These are phyloP conservation scores for Cytospora paraplurivora DNA, from an alignment of 2,329 filamentous ascomycete species.

Conservation along the genomic window DNA sequence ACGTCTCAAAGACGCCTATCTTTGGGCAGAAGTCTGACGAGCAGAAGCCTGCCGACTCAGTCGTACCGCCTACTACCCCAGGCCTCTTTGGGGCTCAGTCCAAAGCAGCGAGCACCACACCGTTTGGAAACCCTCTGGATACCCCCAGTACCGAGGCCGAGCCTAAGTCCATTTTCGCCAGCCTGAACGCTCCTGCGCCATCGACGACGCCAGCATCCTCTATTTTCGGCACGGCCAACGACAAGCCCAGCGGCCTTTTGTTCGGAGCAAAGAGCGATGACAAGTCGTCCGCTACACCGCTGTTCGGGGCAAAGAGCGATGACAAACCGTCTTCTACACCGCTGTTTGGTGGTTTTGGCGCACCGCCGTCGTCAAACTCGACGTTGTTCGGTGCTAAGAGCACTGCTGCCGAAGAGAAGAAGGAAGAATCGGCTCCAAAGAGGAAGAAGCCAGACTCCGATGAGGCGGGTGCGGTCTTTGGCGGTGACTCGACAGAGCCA, in stretches of 20 bases:
- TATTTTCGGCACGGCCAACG: constrained; percentile 29
- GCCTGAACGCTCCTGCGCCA: constrained; percentile 20
- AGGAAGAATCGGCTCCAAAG: constrained; percentile 24
- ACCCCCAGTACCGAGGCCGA: constrained; percentile 34
- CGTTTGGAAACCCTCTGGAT: constrained; percentile 38
- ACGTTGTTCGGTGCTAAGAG: constrained; percentile 23
- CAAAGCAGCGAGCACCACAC: constrained; percentile 20
- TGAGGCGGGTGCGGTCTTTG: constrained; percentile 21
- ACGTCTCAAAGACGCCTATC: constrained; percentile 23
- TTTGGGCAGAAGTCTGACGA: constrained; percentile 28
- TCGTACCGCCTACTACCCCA: constrained; percentile 30
- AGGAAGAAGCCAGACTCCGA: constrained; percentile 24
- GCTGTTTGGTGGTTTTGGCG: constrained; percentile 18
- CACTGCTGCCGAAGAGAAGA: constrained; percentile 17
- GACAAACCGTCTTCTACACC: constrained; percentile 14
- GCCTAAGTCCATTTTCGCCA: constrained; percentile 40
- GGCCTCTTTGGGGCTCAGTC: constrained; percentile 25
- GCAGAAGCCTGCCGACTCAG: constrained; percentile 34
- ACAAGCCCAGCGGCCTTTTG: constrained; percentile 24
- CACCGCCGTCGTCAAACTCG: constrained; percentile 21
- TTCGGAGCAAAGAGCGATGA: constrained; percentile 23
- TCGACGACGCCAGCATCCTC: constrained; percentile 33
- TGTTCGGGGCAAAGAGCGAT: constrained; percentile 9
- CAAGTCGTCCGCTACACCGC: constrained; percentile 12
- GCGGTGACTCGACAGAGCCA: constrained; percentile 8